Evolutionary conservation across 345 rosid species (phyloP).

Genomic region (Camelina laxa): DNA sequence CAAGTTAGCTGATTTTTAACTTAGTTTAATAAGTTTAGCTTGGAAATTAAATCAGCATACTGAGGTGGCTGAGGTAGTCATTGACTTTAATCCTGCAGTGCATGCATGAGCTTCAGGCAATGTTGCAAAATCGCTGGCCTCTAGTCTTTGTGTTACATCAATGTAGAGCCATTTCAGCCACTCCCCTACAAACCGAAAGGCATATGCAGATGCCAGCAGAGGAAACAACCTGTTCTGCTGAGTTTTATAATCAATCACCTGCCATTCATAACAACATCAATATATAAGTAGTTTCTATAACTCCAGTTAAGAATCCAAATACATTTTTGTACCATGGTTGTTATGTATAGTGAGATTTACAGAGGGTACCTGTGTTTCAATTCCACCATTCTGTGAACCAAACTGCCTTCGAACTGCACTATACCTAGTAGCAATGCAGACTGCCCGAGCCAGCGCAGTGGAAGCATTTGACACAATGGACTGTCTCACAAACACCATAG

Average conservation of each 20-base stretch:
- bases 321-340: no score
- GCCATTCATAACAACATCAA: constrained; percentile 29
- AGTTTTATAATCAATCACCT: constrained; percentile 96
- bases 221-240: constrained; percentile 93
- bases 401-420: constrained; percentile 93
- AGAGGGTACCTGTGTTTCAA: constrained; percentile 73
- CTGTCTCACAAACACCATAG: constrained; percentile 89
- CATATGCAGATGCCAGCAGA: constrained; percentile 94
- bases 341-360: background rate
- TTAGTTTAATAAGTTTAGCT: background rate
- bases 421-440: constrained; percentile 89
- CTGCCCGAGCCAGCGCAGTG: constrained; percentile 74
- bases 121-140: constrained; percentile 84
- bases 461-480: constrained; percentile 83
- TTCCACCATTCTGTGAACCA: constrained; percentile 73
- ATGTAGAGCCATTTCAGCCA: constrained; percentile 87
- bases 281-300: background rate
- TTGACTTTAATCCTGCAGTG: constrained; percentile 93
- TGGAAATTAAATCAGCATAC: constrained; percentile 25
- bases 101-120: constrained; percentile 95
- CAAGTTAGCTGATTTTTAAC: background rate
- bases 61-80: constrained; percentile 84
- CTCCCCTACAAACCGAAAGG: constrained; percentile 93
- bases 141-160: constrained; percentile 86
- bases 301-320: no score